Percentiles rank a stretch among this genome's conserved stretches.
Conservation (phyloP, 352 stramenopile genomes). For the Pythium scleroteichum region DNA sequence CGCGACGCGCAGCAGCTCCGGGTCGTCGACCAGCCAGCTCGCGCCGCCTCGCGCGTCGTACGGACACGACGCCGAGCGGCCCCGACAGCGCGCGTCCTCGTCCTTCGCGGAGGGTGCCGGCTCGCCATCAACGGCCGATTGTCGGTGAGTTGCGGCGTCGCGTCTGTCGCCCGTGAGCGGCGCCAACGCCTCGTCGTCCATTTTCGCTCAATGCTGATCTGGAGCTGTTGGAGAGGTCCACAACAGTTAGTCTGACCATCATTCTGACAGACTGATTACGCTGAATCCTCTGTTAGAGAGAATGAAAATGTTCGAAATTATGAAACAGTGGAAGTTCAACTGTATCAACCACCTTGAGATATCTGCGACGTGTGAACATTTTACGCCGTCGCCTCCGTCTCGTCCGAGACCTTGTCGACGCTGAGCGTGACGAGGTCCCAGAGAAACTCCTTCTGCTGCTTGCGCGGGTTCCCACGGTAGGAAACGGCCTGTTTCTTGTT, state of each 20-base stretch:
- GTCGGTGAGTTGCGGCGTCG: too few relatives aligned
- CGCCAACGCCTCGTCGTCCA: neutral
- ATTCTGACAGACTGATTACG: too few relatives aligned
- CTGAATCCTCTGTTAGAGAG: too few relatives aligned
- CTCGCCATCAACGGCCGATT: too few relatives aligned
- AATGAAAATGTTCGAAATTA: too few relatives aligned
- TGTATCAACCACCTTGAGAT: too few relatives aligned
- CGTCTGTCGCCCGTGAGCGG: too few relatives aligned
- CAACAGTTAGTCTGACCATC: too few relatives aligned
- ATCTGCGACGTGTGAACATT: neutral
- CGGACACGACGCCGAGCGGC: neutral
- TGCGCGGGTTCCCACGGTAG: constrained; percentile 48
- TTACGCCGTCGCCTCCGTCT: constrained; percentile 5
- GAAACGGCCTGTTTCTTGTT: constrained; percentile 40
- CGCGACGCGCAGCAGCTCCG: neutral
- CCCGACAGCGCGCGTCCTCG: too few relatives aligned
- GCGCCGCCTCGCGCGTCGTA: neutral
- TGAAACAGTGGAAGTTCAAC: too few relatives aligned
- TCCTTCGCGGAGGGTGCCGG: too few relatives aligned
- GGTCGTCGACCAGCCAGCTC: neutral
- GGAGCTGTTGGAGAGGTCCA: too few relatives aligned
- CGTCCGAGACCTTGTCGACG: constrained; percentile 24
- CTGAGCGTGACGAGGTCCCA: constrained; percentile 52
- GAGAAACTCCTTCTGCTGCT: constrained; percentile 34
- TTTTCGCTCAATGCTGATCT: neutral